Conservation (phyloP, 208 protist genomes). For the Trypanosoma conorhini region DNA sequence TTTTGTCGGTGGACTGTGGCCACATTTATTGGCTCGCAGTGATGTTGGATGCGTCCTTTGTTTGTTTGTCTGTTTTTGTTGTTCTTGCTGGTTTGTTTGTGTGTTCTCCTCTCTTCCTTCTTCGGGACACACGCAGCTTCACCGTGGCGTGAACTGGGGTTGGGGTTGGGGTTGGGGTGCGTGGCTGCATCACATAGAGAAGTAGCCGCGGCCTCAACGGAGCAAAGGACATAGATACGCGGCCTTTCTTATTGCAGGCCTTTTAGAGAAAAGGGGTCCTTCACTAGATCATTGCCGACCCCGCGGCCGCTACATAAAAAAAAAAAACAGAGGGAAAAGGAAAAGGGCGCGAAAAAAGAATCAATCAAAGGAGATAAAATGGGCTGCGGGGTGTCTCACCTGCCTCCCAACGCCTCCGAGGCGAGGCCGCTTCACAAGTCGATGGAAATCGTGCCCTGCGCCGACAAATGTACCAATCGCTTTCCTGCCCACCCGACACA, state of each 20-base stretch:
- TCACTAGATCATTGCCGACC: neutral
- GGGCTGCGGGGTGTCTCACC: slow-evolving; percentile 16
- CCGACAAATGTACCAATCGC: neutral
- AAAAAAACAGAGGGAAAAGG: slow-evolving; percentile 1
- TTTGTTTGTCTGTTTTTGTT: neutral
- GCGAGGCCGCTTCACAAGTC: neutral
- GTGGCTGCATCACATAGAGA: too few relatives aligned
- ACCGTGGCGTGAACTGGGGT: neutral
- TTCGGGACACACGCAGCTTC: neutral
- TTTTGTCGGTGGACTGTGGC: neutral
- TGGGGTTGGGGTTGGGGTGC: too few relatives aligned
- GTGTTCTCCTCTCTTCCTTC: neutral
- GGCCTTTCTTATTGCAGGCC: neutral
- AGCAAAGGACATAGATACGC: neutral
- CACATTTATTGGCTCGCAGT: neutral
- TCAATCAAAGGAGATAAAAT: neutral
- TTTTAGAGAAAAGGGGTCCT: neutral
- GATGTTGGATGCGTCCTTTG: neutral
- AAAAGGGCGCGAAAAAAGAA: neutral
- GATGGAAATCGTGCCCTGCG: neutral
- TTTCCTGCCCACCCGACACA: neutral
- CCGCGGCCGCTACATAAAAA: neutral
- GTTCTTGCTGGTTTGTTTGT: too few relatives aligned
- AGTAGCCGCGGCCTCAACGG: neutral
- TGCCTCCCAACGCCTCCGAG: neutral